Evolutionary conservation across 2,329 filamentous ascomycete genomes (phyloP), one percentile per base, ranked within the genome.

Genomic region (Fusarium albosuccineum): DNA sequence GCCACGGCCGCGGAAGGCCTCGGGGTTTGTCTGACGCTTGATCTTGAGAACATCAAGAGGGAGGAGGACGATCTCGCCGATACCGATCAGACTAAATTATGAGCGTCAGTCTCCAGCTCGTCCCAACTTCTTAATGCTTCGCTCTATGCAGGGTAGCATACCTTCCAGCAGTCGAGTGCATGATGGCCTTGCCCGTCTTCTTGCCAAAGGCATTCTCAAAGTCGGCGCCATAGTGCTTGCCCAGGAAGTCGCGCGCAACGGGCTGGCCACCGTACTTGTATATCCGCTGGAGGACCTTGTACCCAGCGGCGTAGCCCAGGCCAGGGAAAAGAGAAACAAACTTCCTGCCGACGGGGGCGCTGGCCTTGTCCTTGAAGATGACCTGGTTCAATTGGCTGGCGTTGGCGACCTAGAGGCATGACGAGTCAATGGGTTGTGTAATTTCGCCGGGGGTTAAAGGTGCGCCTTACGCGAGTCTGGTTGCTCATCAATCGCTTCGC

Each of bases 401-500:
- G 65, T 53, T 74, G 64, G 73, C 49, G 64, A 82, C 69, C 79
- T 81, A 61, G 26, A 30, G 16, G 44, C 26, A 62, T 22, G 29
- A 9, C 50, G 44, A 41, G 60, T 72, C 67, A 74, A 67, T 62
- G 36, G 40, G 48, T 22, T 45, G 17, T 56, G 7, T 56, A 30
- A 29, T 30, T 57, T 44, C 27, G 58, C 56, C 51, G 70, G 17
- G 30, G 44, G 33, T 36, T n/a, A 44, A 44, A 81, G 72, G 79
- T 92, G 50, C 87, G 82, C 85, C 92, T 77, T 78, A 81, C 79
- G 68, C 76, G 77, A 66, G 89, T 89, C 80, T 97, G 91, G 82
- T 99, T 97, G 89, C 94, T 97, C 96, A 99, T 99, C 82, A 99
- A 89, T 73, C 96, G 93, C 87, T 99, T 99, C 68, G 96, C 95